Conservation (phyloP, 768 basidiomycete genomes). For the Russula vinacea region DNA sequence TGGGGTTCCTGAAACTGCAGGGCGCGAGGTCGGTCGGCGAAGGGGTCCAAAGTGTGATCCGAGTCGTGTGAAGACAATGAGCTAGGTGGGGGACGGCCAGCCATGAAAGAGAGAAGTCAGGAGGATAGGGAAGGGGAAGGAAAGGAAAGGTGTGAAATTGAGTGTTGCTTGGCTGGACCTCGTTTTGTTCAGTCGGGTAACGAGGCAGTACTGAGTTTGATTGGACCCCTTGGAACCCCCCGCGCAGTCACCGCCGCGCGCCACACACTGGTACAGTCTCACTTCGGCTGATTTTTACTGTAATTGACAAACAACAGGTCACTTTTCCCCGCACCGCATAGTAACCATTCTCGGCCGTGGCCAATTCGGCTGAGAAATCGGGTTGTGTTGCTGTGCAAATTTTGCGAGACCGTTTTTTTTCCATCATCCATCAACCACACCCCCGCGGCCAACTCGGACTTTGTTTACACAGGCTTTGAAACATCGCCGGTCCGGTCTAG, state of each 20-base stretch:
- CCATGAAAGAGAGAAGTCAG: conserved; percentile 31
- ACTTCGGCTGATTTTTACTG: not conserved
- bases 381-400: not conserved
- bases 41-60: conserved; percentile 58
- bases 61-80: conserved; percentile 39
- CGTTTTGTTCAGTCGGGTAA: conserved; percentile 29
- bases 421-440: not conserved
- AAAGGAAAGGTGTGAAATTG: not conserved
- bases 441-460: not conserved
- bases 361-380: not conserved
- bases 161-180: not conserved
- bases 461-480: not conserved
- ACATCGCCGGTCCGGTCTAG: not conserved
- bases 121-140: not conserved
- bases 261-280: not conserved
- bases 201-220: conserved; percentile 27
- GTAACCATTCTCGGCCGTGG: not conserved
- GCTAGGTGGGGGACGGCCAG: conserved; percentile 32
- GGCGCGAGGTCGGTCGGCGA: conserved; percentile 62
- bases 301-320: not conserved
- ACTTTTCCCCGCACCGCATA: not conserved
- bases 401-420: not conserved
- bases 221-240: conserved; percentile 2
- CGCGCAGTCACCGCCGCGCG: conserved; percentile 1
- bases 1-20: conserved; percentile 60